phyloP scores from a whole-genome alignment of 2,329 filamentous ascomycete species.

The Alternaria incomplexa region DNA sequence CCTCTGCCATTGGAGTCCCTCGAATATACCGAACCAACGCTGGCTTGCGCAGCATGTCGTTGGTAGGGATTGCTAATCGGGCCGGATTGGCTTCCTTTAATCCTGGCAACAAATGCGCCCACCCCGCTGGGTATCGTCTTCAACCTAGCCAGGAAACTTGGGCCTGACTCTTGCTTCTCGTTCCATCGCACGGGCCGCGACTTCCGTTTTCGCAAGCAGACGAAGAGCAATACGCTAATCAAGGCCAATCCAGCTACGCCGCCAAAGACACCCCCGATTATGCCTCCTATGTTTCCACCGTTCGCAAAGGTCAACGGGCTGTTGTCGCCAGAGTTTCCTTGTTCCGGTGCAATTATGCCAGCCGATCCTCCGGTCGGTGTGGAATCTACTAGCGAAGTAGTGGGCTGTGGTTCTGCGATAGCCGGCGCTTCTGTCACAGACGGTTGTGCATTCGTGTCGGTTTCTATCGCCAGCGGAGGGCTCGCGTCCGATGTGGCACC shows the following conservation, averaged over 20 bases:
- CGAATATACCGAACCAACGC: slow-evolving; percentile 43
- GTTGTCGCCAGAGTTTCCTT: slow-evolving; percentile 16
- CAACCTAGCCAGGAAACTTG: slow-evolving; percentile 24
- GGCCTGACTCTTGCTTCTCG: slow-evolving; percentile 21
- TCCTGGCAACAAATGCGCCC: slow-evolving; percentile 30
- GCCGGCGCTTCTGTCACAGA: slow-evolving; percentile 17
- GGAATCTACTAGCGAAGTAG: slow-evolving; percentile 20
- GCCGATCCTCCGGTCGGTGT: slow-evolving; percentile 32
- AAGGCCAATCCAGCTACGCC: slow-evolving; percentile 42
- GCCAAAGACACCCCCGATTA: slow-evolving; percentile 45
- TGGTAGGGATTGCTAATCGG: slow-evolving; percentile 37
- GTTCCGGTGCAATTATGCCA: slow-evolving; percentile 38
- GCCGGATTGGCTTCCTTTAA: slow-evolving; percentile 37
- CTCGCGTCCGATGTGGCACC: slow-evolving; percentile 17
- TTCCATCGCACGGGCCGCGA: slow-evolving; percentile 23
- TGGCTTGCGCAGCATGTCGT: slow-evolving; percentile 36
- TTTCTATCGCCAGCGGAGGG: slow-evolving; percentile 17
- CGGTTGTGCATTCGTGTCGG: slow-evolving; percentile 13
- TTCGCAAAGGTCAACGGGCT: slow-evolving; percentile 28
- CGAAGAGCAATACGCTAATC: slow-evolving; percentile 40
- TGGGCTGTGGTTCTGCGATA: slow-evolving; percentile 18
- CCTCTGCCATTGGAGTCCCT: slow-evolving; percentile 29
- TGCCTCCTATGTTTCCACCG: slow-evolving; percentile 35
- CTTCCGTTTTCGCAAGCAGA: slow-evolving; percentile 42
- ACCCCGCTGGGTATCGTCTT: slow-evolving; percentile 29